Percentiles rank a stretch among this genome's conserved stretches.
Conservation (phyloP, 2,329 filamentous ascomycete genomes). For the Sporothrix phasma region DNA sequence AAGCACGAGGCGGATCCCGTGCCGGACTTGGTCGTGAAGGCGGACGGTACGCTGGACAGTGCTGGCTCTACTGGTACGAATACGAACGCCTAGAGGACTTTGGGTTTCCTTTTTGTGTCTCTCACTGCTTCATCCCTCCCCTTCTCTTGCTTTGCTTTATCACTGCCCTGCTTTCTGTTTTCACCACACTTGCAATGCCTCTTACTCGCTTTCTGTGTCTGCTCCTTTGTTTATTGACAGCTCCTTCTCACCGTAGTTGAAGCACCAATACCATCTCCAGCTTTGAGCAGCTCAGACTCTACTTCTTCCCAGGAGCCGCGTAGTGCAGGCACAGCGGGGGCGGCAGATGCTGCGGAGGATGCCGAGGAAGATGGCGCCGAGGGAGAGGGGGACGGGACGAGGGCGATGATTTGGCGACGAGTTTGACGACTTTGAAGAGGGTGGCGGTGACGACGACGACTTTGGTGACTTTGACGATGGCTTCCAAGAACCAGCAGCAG, state of each 20-base stretch:
- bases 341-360: constrained; percentile 23
- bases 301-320: constrained; percentile 22
- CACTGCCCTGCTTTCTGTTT: neutral
- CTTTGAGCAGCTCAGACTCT: constrained; percentile 23
- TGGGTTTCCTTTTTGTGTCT: constrained; percentile 15
- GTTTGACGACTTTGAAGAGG: constrained; percentile 54
- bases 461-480: constrained; percentile 66
- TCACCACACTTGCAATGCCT: neutral
- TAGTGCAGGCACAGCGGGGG: constrained; percentile 21
- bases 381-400: constrained; percentile 25
- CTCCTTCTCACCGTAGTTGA: constrained; percentile 26
- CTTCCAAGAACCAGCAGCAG: constrained; percentile 45
- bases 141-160: neutral
- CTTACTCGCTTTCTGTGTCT: neutral
- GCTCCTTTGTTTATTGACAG: constrained; percentile 24
- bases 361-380: constrained; percentile 29
- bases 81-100: constrained; percentile 27
- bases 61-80: constrained; percentile 29
- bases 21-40: constrained; percentile 42
- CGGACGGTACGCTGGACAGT: constrained; percentile 33
- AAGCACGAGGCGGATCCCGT: constrained; percentile 41
- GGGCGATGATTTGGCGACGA: constrained; percentile 46
- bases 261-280: constrained; percentile 28
- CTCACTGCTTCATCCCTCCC: constrained; percentile 13
- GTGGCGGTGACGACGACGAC: constrained; percentile 41